Base-by-base conservation (phyloP, 2,329 filamentous ascomycete genomes). In the Trichoderma citrinoviride region DNA sequence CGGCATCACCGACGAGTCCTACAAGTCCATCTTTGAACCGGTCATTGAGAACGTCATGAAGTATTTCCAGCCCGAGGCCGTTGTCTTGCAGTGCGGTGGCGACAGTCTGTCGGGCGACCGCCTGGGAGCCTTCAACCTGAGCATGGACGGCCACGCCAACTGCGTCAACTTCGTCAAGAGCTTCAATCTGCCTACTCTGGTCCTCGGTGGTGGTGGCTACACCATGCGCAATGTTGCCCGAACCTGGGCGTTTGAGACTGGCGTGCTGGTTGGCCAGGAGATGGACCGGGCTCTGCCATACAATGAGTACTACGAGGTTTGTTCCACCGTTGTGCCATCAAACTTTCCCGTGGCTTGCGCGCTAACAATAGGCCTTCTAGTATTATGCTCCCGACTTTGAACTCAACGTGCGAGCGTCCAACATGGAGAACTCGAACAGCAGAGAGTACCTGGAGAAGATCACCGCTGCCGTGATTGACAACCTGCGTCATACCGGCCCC, bases 171-270 rank as follows among this genome's bases (percentile, higher is more conserved):
- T 90, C 71, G 92, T 96, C 70, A 97, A 97, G 78, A 89, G 86
- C 67, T 93, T 94, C 75, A 85, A 87, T 33, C 82, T 95, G 10
- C 95, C 95, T 0, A 89, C 96, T 2, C 84, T 99, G n/a, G 90
- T 99, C 21, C 87, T 99, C 19, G 95, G 95, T 37, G 95, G 95
- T 17, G 95, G 95, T 68, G 95, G 95, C 54, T 99, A 99, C 79
- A 99, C 95, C 1, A 96, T 96, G 77, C 90, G 95, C 68, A 99
- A 99, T 70, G 95, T 99, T 12, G 94, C 95, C 19, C 90, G 95
- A 56, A 95, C 94, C 5, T 99, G 95, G 95, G 93, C 93, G 7
- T 96, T 94, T 75, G 95, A 99, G 79, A 99, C 95, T 1, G 94
- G 94, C 69, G 85, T 93, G 65, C 84, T 98, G 8, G 91, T 97